Base-by-base conservation (phyloP, 2,329 filamentous ascomycete genomes). In the Botryosphaeria dothidea region DNA sequence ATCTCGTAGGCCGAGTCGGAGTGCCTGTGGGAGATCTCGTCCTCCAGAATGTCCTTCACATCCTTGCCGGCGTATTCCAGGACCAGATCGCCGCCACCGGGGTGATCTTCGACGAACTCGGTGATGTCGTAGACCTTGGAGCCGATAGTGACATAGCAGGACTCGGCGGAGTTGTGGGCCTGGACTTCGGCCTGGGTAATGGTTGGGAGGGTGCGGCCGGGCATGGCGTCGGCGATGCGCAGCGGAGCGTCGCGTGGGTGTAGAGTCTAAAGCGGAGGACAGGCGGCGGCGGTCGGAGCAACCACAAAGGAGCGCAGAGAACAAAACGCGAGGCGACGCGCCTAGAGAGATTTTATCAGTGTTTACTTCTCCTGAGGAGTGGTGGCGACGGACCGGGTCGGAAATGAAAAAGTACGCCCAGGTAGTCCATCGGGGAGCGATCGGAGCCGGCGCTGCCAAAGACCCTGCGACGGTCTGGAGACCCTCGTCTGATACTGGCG, bases 1-100 rank as follows among this genome's bases (percentile, higher is more conserved):
- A 98, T 91, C 72, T 98, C 94, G 79, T 97, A 99, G n/a, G 95
- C 95, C 1, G 93, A 85, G 67, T 98, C 93, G 54, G 91, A 92
- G 77, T 99, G 95, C 48, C 83, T 81, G 75, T 99, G 95, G 36
- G 93, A 97, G 48, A 86, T 81, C 67, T 89, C 84, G 74, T 99
- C 93, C 74, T 90, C 88, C 79, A 99, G 83, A 66, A 97, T 96
- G 3, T 88, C 84, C 68, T 86, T 85, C 65, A 97, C 84, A 78
- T 99, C 95, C 77, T 92, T 92, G 69, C 94, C 94, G 34, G 86
- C 95, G 77, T 95, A 96, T 62, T 97, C 91, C 68, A 97, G 83
- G 67, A 99, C 90, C 71, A 98, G 82, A 68, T 97, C 92, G 71
- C 88, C 87, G 66, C 95, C 95, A 70, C 95, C 95, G 25, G 95